A percentile compares a stretch with the other conserved stretches of the same genome.
Evolutionary conservation across 257 asterid species (phyloP).

Genomic region (Asclepias syriaca): DNA sequence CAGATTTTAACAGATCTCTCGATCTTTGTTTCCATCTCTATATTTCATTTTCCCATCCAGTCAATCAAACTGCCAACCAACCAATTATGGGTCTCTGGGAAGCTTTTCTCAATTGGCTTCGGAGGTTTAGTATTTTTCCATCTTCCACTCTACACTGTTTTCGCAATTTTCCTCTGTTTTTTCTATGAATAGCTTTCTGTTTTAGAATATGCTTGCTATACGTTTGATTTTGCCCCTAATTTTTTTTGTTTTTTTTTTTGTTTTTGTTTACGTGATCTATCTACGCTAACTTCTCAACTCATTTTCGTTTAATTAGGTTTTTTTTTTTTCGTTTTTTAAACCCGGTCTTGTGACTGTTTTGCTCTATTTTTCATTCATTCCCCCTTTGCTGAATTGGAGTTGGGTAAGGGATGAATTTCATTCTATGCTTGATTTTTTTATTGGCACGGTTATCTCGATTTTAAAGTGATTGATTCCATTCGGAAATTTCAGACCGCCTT

Average conservation of each 20-base stretch:
- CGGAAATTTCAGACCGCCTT: background rate
- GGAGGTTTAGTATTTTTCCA: slow-evolving; percentile 44
- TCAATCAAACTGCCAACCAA: slow-evolving; percentile 18
- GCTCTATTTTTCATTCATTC: background rate
- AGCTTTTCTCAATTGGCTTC: slow-evolving; percentile 98
- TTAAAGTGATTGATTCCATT: background rate
- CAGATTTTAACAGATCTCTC: slow-evolving; percentile 7
- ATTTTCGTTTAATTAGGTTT: background rate
- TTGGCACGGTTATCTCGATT: background rate
- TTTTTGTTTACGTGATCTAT: slow-evolving; percentile 4
- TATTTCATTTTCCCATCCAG: slow-evolving; percentile 27
- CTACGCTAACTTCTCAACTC: background rate
- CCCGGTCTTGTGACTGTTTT: background rate
- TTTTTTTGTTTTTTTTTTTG: background rate
- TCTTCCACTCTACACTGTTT: background rate
- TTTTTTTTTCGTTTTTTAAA: background rate
- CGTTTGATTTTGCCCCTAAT: background rate
- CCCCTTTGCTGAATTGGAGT: background rate
- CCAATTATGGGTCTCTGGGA: slow-evolving; percentile 85
- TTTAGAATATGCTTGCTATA: background rate
- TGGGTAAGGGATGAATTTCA: background rate
- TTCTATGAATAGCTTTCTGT: background rate
- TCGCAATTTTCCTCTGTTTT: background rate
- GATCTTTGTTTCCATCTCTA: background rate
- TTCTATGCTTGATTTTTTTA: background rate